Conservation (phyloP, 2,329 filamentous ascomycete species). For the Aureobasidium melanogenum region DNA sequence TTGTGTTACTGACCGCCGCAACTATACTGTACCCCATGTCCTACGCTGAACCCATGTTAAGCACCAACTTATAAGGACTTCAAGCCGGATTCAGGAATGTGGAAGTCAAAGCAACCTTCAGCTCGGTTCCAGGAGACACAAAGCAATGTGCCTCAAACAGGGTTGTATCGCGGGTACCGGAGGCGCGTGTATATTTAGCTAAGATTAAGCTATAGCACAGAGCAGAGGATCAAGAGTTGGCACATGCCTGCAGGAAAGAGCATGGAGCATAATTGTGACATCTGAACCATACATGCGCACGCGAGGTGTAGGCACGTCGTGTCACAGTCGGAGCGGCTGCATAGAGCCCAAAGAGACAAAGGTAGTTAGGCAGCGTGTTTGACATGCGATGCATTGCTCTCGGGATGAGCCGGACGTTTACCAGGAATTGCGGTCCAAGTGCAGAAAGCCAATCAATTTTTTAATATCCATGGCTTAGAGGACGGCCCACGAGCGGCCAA, state of each 20-base stretch:
- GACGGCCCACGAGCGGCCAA: neutral
- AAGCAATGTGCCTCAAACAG: conserved; percentile 6
- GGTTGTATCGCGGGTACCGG: neutral
- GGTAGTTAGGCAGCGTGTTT: neutral
- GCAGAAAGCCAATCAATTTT: conserved; percentile 10
- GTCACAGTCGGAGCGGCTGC: conserved; percentile 2
- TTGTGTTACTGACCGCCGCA: neutral
- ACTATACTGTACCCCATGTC: neutral
- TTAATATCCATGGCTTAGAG: conserved; percentile 6
- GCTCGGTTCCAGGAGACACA: neutral
- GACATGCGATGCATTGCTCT: neutral
- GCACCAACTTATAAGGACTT: neutral
- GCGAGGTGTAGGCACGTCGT: conserved; percentile 7
- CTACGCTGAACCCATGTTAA: neutral
- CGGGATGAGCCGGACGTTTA: neutral
- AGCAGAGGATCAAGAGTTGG: neutral
- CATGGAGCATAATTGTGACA: neutral
- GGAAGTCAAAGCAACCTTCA: neutral
- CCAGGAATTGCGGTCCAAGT: neutral
- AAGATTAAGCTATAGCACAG: neutral
- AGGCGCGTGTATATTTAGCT: neutral
- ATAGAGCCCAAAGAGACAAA: neutral
- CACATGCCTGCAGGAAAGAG: neutral
- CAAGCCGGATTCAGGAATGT: neutral
- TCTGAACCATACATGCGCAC: neutral